phyloP scores from a whole-genome alignment of 768 basidiomycete species.

The Rhodotorula babjevae region DNA sequence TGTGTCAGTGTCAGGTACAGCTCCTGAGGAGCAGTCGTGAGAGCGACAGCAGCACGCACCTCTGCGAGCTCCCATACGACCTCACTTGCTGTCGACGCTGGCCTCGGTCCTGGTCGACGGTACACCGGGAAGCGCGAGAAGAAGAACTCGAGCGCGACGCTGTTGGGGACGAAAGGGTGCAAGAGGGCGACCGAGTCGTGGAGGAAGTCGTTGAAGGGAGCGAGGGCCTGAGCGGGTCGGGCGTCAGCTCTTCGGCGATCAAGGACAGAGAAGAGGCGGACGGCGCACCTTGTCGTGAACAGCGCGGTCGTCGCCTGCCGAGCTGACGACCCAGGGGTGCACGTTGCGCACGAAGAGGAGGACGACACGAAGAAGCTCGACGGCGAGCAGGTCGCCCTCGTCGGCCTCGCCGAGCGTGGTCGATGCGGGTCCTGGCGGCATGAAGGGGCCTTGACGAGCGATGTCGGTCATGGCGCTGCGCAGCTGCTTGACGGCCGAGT shows the following conservation, averaged over 20 bases:
- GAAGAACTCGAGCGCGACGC: neutral
- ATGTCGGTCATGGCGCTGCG: neutral
- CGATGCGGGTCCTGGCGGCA: neutral
- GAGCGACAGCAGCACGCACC: neutral
- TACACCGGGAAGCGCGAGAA: neutral
- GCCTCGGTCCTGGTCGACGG: neutral
- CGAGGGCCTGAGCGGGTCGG: neutral
- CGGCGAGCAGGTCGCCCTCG: neutral
- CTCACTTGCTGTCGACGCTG: neutral
- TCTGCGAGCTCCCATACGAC: neutral
- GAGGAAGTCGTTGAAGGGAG: neutral
- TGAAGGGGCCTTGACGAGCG: neutral
- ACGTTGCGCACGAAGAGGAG: neutral
- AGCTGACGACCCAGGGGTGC: neutral
- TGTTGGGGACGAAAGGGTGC: neutral
- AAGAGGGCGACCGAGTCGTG: neutral
- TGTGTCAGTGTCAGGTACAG: neutral
- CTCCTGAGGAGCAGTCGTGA: neutral
- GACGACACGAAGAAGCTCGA: neutral
- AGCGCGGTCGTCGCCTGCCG: neutral
- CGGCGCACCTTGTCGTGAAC: neutral
- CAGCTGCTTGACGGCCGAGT: neutral
- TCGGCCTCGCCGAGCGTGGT: fast-evolving
- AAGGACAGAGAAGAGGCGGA: neutral
- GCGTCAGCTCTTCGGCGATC: too few species aligned